phyloP scores from a whole-genome alignment of 1,139 yeast genomes.

The Candida dubliniensis region DNA sequence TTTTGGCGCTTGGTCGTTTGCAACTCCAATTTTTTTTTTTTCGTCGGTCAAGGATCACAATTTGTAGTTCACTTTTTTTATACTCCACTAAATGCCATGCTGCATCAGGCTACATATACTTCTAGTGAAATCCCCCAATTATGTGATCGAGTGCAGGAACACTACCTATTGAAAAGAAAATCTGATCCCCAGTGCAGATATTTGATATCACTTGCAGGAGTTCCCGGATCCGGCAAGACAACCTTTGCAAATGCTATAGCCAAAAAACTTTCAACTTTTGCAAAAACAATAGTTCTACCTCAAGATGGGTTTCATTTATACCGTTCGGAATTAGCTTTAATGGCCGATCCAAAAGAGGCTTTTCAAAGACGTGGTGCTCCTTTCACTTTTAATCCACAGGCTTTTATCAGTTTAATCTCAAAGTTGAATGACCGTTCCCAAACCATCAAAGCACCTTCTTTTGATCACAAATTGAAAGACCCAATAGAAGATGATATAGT shows the following conservation, averaged over 20 bases:
- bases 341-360: slow-evolving; percentile 59
- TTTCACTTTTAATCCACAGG: slow-evolving; percentile 69
- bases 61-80: no score
- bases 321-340: slow-evolving; percentile 48
- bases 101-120: slow-evolving; percentile 3
- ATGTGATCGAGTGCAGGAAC: slow-evolving; percentile 11
- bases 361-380: slow-evolving; percentile 78
- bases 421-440: slow-evolving; percentile 22
- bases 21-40: background rate
- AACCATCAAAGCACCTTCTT: slow-evolving; percentile 58
- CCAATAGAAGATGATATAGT: slow-evolving; percentile 55
- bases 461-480: slow-evolving; percentile 70
- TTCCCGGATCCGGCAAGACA: slow-evolving; percentile 84
- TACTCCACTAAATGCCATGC: background rate
- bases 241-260: slow-evolving; percentile 50
- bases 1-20: background rate
- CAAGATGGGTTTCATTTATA: slow-evolving; percentile 87
- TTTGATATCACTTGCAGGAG: slow-evolving; percentile 63
- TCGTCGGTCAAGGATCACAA: background rate
- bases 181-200: slow-evolving; percentile 27
- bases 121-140: slow-evolving; percentile 12
- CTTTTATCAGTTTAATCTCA: slow-evolving; percentile 28
- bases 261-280: slow-evolving; percentile 16
- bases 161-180: slow-evolving; percentile 1
- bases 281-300: slow-evolving; percentile 34